These are phyloP conservation scores for Cadophora sp. DNA, from an alignment of 2,329 filamentous ascomycete species.

Conservation along the genomic window DNA sequence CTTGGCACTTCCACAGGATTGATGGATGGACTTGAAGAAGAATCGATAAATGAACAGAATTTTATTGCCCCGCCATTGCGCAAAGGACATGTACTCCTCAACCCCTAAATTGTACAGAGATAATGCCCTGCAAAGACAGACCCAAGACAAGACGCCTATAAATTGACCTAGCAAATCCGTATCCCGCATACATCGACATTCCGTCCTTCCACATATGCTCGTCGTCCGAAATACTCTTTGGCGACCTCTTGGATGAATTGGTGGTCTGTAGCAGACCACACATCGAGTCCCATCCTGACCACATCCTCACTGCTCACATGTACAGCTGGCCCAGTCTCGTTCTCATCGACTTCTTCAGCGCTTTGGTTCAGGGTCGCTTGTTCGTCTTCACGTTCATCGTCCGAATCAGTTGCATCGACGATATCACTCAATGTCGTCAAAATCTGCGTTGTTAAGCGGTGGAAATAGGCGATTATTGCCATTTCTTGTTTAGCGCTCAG, in stretches of 20 bases:
- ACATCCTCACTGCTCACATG: conserved; percentile 69
- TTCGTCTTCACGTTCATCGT: conserved; percentile 47
- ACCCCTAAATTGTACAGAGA: background rate
- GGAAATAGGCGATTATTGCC: conserved; percentile 81
- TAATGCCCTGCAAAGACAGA: background rate
- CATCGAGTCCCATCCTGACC: conserved; percentile 76
- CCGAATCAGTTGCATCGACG: conserved; percentile 54
- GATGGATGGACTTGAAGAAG: no score
- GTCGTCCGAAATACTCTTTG: conserved; percentile 69
- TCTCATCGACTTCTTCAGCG: conserved; percentile 42
- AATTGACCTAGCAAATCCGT: conserved; percentile 62
- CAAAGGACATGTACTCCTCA: conserved; percentile 3
- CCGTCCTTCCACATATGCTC: conserved; percentile 69
- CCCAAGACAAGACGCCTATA: background rate
- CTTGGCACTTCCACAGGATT: background rate
- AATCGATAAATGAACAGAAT: background rate
- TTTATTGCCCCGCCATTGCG: background rate
- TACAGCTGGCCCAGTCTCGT: conserved; percentile 46
- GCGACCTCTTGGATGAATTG: conserved; percentile 70
- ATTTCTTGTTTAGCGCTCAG: conserved; percentile 62
- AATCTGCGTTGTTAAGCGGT: conserved; percentile 73
- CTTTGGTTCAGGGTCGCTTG: conserved; percentile 52
- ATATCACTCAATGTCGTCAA: conserved; percentile 68
- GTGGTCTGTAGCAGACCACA: conserved; percentile 76
- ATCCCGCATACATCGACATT: conserved; percentile 79